phyloP scores from a whole-genome alignment of 495 filamentous ascomycete genomes.

The Pseudomonodictys pantanalensis region DNA sequence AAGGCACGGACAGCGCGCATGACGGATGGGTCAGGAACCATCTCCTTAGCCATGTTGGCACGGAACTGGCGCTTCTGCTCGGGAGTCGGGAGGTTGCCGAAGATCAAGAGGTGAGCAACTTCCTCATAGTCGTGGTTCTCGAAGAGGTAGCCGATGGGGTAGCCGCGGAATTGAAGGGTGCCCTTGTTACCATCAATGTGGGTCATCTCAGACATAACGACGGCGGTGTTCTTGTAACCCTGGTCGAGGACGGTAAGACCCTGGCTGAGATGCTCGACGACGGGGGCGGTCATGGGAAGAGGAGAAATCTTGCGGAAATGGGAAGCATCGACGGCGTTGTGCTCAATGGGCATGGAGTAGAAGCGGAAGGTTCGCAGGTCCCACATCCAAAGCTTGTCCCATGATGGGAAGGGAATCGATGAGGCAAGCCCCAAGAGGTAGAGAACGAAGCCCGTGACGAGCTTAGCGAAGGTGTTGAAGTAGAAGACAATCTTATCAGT shows the following conservation, averaged over 20 bases:
- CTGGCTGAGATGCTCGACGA: neutral
- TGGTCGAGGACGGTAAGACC: neutral
- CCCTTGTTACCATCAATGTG: constrained; percentile 3
- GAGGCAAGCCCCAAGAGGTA: neutral
- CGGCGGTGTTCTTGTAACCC: constrained; percentile 3
- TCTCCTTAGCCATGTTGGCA: neutral
- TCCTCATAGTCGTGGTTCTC: constrained; percentile 3
- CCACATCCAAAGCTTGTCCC: neutral
- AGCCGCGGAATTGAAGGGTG: neutral
- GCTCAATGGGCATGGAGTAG: neutral
- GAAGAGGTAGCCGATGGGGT: neutral
- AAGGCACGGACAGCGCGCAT: neutral
- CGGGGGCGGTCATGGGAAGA: neutral
- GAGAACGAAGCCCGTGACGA: neutral
- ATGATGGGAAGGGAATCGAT: neutral
- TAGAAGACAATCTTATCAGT: neutral
- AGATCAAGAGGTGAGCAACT: neutral
- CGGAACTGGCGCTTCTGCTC: constrained; percentile 1
- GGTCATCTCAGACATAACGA: neutral
- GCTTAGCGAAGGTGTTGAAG: neutral
- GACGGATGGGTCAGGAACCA: neutral
- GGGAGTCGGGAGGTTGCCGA: constrained; percentile 1
- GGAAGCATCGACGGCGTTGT: neutral
- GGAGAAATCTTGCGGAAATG: constrained; percentile 1
- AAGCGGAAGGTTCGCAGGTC: neutral